A percentile compares a stretch with the other conserved stretches of the same genome.
These are phyloP conservation scores for Cymbopogon flexuosus DNA, from an alignment of 202 grass and related monocot species.

Conservation along the genomic window DNA sequence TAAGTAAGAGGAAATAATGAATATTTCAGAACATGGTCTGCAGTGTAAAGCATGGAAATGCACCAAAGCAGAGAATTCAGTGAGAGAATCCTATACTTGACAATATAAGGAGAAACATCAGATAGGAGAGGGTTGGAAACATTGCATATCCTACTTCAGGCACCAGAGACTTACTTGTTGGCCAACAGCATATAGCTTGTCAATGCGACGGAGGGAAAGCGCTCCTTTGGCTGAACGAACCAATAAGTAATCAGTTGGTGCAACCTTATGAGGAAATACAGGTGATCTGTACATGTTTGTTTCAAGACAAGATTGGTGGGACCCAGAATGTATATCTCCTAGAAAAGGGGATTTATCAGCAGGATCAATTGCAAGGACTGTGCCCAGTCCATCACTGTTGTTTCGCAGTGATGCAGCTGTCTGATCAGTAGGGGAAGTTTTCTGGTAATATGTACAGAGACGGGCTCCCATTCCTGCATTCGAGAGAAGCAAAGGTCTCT, in stretches of 20 bases:
- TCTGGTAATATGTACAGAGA: conserved; percentile 95
- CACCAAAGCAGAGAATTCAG: neutral
- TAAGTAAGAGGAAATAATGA: conserved; percentile 1
- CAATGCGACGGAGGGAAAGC: conserved; percentile 79
- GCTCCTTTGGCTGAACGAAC: conserved; percentile 83
- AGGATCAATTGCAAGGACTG: conserved; percentile 72
- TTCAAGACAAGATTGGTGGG: conserved; percentile 79
- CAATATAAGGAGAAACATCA: neutral
- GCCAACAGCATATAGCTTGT: conserved; percentile 83
- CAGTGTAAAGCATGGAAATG: neutral
- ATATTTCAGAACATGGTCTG: conserved; percentile 3
- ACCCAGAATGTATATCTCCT: conserved; percentile 66
- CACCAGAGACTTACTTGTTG: conserved; percentile 63
- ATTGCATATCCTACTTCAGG: conserved; percentile 18
- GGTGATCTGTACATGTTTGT: conserved; percentile 94
- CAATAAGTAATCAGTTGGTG: conserved; percentile 79
- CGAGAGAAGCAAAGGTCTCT: conserved; percentile 79
- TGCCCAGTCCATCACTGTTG: conserved; percentile 59
- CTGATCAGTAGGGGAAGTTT: conserved; percentile 63
- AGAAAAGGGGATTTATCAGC: conserved; percentile 96
- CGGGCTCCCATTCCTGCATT: conserved; percentile 95
- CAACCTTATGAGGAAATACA: conserved; percentile 80
- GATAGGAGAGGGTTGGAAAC: conserved; percentile 21
- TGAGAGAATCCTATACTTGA: conserved; percentile 2
- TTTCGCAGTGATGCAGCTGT: conserved; percentile 58